phyloP scores from a whole-genome alignment of 225 moss, liverwort and hornwort species.

The Takakia lepidozioides region DNA sequence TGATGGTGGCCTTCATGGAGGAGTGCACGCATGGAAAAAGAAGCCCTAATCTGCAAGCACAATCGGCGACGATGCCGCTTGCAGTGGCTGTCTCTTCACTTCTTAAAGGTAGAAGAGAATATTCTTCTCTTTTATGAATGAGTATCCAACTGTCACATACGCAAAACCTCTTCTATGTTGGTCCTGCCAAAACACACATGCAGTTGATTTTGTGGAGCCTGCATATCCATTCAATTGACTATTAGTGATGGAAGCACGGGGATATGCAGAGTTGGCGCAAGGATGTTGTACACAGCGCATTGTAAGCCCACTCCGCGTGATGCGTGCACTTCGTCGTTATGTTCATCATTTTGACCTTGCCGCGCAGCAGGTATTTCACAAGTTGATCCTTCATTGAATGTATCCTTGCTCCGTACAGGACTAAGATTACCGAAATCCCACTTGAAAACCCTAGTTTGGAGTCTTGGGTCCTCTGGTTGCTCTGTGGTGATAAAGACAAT shows the following conservation, averaged over 20 bases:
- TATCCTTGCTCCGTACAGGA: too few species aligned
- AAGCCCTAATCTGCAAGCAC: conserved; percentile 37
- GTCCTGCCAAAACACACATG: too few species aligned
- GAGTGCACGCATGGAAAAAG: conserved; percentile 49
- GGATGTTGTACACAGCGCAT: conserved; percentile 36
- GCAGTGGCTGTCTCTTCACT: conserved; percentile 70
- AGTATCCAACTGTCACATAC: not conserved
- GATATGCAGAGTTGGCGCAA: conserved; percentile 57
- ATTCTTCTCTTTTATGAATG: conserved; percentile 7
- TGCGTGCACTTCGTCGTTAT: conserved; percentile 69
- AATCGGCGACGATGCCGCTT: conserved; percentile 61
- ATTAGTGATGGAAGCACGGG: too few species aligned
- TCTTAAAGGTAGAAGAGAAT: conserved; percentile 59
- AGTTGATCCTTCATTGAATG: too few species aligned
- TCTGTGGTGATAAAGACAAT: too few species aligned
- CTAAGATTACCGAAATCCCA: too few species aligned
- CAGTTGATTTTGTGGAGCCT: too few species aligned
- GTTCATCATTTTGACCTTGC: conserved; percentile 71
- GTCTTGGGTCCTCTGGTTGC: too few species aligned
- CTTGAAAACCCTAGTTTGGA: too few species aligned
- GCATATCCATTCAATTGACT: too few species aligned
- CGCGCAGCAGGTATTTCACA: conserved; percentile 67
- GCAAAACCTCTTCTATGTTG: not conserved
- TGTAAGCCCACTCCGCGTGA: conserved; percentile 76
- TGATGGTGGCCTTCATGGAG: conserved; percentile 67